Conservation (phyloP, 306 rosid genomes). For the Fagus crenata region DNA sequence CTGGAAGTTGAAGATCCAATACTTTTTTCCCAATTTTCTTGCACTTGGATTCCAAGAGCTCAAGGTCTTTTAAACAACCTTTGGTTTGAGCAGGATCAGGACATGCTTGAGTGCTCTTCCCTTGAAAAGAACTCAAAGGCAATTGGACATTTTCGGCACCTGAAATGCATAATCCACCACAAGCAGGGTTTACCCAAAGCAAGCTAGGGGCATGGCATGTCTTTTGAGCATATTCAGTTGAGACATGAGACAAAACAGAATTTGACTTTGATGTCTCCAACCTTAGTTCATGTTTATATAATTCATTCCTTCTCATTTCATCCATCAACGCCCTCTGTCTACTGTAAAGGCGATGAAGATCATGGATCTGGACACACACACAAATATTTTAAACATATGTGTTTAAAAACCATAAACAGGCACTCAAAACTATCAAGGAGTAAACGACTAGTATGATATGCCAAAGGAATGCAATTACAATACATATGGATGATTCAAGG, state of each 20-base stretch:
- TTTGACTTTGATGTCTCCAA: conserved; percentile 46
- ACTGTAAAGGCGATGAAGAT: conserved; percentile 77
- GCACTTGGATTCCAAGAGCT: conserved; percentile 39
- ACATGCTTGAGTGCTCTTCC: conserved; percentile 35
- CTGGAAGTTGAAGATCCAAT: conserved; percentile 84
- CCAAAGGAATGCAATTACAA: not conserved
- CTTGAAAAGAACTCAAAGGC: conserved; percentile 41
- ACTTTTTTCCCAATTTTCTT: conserved; percentile 55
- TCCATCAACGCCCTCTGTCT: conserved; percentile 74
- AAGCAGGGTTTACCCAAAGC: conserved; percentile 34
- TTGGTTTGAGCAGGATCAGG: conserved; percentile 30
- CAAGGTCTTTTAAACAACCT: conserved; percentile 33
- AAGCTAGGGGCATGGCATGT: conserved; percentile 32
- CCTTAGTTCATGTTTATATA: conserved; percentile 29
- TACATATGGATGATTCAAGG: not conserved
- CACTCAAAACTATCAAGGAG: conserved; percentile 17
- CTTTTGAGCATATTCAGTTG: conserved; percentile 36
- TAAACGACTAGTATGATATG: not conserved
- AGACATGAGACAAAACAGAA: conserved; percentile 33
- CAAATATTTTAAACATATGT: conserved; percentile 7
- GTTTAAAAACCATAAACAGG: conserved; percentile 13
- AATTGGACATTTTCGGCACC: conserved; percentile 31
- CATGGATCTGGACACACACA: conserved; percentile 57
- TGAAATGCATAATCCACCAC: conserved; percentile 38
- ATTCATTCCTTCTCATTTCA: conserved; percentile 52